phyloP scores from a whole-genome alignment of 495 filamentous ascomycete genomes.

The Penicillium angulare region DNA sequence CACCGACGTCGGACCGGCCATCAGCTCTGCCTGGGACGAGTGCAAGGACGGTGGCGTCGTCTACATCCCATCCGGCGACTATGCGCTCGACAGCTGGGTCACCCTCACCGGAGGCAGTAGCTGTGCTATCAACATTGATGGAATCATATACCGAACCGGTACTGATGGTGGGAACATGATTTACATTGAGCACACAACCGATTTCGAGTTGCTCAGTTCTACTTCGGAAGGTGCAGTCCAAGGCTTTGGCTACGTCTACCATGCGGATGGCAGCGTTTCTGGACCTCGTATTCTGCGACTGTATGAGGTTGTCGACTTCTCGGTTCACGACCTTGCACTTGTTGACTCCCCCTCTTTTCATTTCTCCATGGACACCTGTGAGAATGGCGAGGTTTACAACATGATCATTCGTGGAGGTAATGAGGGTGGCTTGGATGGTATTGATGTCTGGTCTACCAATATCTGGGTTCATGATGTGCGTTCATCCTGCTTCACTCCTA shows the following conservation, averaged over 20 bases:
- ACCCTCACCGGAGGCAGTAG: constrained; percentile 35
- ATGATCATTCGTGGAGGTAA: constrained; percentile 53
- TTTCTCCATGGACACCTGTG: constrained; percentile 44
- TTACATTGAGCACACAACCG: constrained; percentile 41
- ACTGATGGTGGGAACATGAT: constrained; percentile 52
- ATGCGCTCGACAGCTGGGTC: constrained; percentile 35
- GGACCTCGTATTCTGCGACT: constrained; percentile 41
- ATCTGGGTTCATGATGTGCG: constrained; percentile 53
- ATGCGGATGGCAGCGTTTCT: constrained; percentile 18
- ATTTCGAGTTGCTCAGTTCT: constrained; percentile 52
- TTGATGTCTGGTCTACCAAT: constrained; percentile 51
- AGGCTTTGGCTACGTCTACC: constrained; percentile 49
- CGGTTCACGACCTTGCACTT: constrained; percentile 49
- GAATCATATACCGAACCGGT: constrained; percentile 46
- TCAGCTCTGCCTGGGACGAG: constrained; percentile 45
- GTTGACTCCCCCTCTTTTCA: constrained; percentile 55
- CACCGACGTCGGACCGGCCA: constrained; percentile 46
- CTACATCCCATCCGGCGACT: constrained; percentile 36
- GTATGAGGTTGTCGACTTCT: constrained; percentile 42
- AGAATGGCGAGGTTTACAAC: constrained; percentile 51
- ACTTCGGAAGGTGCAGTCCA: constrained; percentile 50
- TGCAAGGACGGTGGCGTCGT: constrained; percentile 40
- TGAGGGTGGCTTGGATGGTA: constrained; percentile 48
- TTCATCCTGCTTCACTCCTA: background rate
- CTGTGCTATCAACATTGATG: constrained; percentile 49